Evolutionary conservation across 2,329 filamentous ascomycete species (phyloP), one percentile per base, ranked within the genome.

Genomic region (Aspergillus fructus): DNA sequence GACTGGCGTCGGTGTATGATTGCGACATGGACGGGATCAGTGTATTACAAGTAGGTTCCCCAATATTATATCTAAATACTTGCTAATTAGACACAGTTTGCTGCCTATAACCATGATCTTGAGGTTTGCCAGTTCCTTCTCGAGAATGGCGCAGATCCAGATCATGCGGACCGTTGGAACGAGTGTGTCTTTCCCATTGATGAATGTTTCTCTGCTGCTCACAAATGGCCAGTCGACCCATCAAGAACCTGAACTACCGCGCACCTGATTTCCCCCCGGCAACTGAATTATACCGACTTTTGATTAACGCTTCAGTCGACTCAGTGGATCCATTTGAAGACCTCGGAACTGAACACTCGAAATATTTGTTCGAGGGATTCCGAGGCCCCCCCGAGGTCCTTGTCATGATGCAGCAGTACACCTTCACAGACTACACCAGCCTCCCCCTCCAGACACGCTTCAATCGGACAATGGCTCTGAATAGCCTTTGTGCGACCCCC

Each of bases 201-300:
- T 3, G 33, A 17, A 2, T 9, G 30, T 8, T 39, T 23, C n/a
- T 19, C 17, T n/a, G 1, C 17, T 8, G 27, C 27, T 30, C 27
- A 30, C 27, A 4, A 12, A 30, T 11, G 1, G 1, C 8, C 27
- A 30, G 27, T 3, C 27, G 27, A 2, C 27, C 27, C 4, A 11
- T 30, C 9, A 4, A 11, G 1, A 0, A 30, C 9, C 1, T 30
- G 0, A 30, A 30, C 3, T 1, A 1, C 3, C 1, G 9, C 27
- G 9, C 27, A 30, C 1, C 2, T 11, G 8, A 30, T 30, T 30
- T 30, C 0, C 27, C 27, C 27, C 0, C 11, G 3, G 27, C 27
- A 30, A 30, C 11, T 30, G 27, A 30, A 30, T 30, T 30, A 30
- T 30, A 30, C 27, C 27, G 27, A 11, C 27, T 30, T 11, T 30